Evolutionary conservation across 768 basidiomycete species (phyloP).

Genomic region (Mycena crocata): DNA sequence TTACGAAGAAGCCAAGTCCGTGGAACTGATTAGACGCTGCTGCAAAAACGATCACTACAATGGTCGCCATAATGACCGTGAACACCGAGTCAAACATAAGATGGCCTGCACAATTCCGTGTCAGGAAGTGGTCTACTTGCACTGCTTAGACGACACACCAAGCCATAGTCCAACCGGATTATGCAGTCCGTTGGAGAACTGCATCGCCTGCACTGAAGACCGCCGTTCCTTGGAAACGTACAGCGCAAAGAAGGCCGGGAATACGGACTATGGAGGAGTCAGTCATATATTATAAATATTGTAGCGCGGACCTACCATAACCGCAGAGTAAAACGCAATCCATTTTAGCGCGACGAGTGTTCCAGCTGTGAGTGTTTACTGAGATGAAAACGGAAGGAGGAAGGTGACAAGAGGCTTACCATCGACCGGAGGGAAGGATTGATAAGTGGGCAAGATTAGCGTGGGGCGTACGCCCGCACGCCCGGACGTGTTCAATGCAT

Average conservation of each 20-base stretch:
- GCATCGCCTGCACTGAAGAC: constrained; percentile 84
- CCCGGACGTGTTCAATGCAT: constrained; percentile 66
- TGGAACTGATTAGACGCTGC: constrained; percentile 70
- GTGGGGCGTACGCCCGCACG: constrained; percentile 50
- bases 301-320: constrained; percentile 68
- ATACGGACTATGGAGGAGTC: constrained; percentile 63
- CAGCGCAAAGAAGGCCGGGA: constrained; percentile 84
- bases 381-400: not conserved
- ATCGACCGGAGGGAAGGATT: constrained; percentile 66
- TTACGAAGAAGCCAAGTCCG: constrained; percentile 73
- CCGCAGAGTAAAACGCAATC: constrained; percentile 78
- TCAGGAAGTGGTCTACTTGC: too few species aligned
- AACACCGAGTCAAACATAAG: constrained; percentile 77
- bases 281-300: not conserved
- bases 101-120: too few species aligned
- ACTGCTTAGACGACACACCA: too few species aligned
- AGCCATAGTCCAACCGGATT: constrained; percentile 81
- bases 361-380: constrained; percentile 40
- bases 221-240: constrained; percentile 82
- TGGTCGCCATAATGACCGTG: constrained; percentile 67
- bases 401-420: constrained; percentile 21
- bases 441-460: constrained; percentile 70
- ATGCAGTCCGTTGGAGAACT: constrained; percentile 79
- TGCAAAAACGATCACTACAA: constrained; percentile 73
- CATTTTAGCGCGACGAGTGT: constrained; percentile 76